These are phyloP conservation scores for Penicillium sumatraense DNA, from an alignment of 2,329 filamentous ascomycete genomes.

Conservation along the genomic window DNA sequence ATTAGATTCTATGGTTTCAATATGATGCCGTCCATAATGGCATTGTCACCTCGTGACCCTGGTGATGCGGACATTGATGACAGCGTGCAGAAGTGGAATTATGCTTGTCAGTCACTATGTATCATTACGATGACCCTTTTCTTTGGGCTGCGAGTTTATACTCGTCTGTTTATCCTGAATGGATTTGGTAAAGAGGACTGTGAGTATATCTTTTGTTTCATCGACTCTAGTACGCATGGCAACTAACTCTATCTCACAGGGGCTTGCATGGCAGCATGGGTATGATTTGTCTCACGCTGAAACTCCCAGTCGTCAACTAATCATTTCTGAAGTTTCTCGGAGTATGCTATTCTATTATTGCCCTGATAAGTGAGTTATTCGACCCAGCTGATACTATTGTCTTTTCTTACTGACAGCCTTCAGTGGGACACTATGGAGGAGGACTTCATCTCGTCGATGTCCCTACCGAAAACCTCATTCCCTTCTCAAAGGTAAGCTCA, in stretches of 20 bases:
- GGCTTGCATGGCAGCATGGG: constrained; percentile 1
- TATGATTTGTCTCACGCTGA: not conserved
- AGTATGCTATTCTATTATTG: constrained; percentile 7
- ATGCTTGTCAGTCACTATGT: constrained; percentile 31
- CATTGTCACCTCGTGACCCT: not conserved
- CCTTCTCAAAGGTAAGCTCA: constrained; percentile 38
- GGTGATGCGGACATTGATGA: constrained; percentile 16
- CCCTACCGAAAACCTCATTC: constrained; percentile 28
- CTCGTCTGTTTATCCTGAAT: constrained; percentile 24
- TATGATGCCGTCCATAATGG: not conserved
- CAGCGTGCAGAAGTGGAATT: constrained; percentile 32
- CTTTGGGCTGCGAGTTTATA: constrained; percentile 30
- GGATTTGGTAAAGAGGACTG: constrained; percentile 10
- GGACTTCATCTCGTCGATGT: constrained; percentile 44
- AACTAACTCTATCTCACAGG: not conserved
- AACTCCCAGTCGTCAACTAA: not conserved
- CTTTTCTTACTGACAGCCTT: not conserved
- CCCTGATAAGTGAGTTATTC: constrained; percentile 12
- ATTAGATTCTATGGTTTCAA: not conserved
- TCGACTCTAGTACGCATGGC: not conserved
- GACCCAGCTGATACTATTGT: not conserved
- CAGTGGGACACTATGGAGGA: constrained; percentile 40
- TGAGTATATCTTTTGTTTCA: not conserved
- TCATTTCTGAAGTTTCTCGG: constrained; percentile 2
- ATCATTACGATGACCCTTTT: constrained; percentile 32